Conservation (phyloP, 1,284 basidiomycete genomes). For the Ustilago bromivora region DNA sequence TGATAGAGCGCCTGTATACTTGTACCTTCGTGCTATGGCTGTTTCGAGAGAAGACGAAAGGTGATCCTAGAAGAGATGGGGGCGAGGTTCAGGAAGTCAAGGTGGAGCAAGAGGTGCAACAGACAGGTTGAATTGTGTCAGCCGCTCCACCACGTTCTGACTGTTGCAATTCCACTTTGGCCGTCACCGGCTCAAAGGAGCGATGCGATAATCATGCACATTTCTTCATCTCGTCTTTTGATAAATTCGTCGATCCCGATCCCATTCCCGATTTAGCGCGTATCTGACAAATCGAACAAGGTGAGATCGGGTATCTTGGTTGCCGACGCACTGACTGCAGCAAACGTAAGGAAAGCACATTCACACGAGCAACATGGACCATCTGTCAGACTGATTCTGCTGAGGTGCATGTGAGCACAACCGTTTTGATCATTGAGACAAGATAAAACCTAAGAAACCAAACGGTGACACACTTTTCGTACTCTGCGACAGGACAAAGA, state of each 20-base stretch:
- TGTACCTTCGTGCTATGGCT: neutral
- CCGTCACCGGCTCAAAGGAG: neutral
- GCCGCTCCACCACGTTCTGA: neutral
- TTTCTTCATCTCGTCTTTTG: neutral
- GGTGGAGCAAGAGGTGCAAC: neutral
- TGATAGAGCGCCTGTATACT: neutral
- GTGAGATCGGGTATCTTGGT: neutral
- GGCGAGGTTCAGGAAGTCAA: neutral
- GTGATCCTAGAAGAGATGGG: neutral
- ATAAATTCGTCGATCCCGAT: conserved; percentile 3
- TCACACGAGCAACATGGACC: neutral
- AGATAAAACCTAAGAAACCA: neutral
- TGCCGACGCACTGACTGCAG: neutral
- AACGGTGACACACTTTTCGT: conserved; percentile 1
- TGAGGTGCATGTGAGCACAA: neutral
- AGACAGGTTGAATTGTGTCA: neutral
- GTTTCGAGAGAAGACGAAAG: neutral
- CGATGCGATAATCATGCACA: conserved; percentile 1
- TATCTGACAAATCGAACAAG: neutral
- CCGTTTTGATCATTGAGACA: neutral
- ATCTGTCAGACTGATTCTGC: neutral
- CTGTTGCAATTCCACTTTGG: neutral
- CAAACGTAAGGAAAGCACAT: neutral
- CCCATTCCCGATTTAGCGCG: too few species aligned
- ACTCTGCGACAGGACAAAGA: neutral